Conservation (phyloP, 257 asterid genomes). For the Solanum piurae region DNA sequence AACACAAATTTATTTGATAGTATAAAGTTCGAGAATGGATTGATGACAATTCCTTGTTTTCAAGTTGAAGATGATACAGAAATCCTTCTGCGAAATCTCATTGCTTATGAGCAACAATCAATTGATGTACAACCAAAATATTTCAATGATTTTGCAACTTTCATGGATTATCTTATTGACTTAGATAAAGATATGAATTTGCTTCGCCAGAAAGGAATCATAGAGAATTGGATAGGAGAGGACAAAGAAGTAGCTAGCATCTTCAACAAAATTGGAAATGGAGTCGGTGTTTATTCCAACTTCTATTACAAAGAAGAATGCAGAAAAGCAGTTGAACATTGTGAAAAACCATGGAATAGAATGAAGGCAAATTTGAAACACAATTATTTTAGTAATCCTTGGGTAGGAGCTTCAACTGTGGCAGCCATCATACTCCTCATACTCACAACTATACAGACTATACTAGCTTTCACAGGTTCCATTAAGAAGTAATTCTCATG, state of each 20-base stretch:
- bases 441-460: neutral
- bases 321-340: neutral
- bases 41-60: neutral
- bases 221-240: conserved; percentile 2
- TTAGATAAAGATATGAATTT: neutral
- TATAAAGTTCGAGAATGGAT: conserved; percentile 1
- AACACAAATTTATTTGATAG: neutral
- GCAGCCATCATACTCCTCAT: neutral
- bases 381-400: neutral
- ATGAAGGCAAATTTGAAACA: neutral
- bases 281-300: neutral
- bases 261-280: neutral
- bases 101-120: conserved; percentile 13
- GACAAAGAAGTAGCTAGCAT: neutral
- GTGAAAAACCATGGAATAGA: neutral
- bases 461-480: neutral
- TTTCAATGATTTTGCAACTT: neutral
- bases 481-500: no score
- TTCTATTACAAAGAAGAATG: neutral
- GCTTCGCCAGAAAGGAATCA: neutral
- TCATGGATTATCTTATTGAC: conserved; percentile 8
- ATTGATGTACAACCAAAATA: neutral
- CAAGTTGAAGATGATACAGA: neutral
- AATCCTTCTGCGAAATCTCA: conserved; percentile 1
- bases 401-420: neutral